Conservation (phyloP, 306 rosid genomes). For the Senna siamea region DNA sequence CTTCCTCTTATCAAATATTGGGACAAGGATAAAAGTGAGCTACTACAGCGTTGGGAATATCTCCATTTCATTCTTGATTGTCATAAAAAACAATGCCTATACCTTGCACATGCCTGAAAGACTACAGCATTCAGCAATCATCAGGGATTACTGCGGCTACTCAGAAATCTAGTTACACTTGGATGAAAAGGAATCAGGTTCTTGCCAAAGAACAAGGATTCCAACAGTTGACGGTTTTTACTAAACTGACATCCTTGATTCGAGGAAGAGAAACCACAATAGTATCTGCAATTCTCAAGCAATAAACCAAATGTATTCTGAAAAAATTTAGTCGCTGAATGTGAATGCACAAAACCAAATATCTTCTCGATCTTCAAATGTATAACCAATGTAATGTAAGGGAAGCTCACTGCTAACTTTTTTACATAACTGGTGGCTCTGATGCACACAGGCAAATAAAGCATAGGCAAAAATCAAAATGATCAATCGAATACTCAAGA, state of each 20-base stretch:
- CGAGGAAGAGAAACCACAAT: not conserved
- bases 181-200: not conserved
- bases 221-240: not conserved
- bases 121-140: no score
- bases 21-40: no score
- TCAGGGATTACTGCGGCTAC: no score
- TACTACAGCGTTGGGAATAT: no score
- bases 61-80: no score
- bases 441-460: slow-evolving; percentile 19
- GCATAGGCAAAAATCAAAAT: slow-evolving; percentile 2
- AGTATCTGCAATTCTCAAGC: not conserved
- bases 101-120: no score
- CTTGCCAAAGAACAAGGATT: not conserved
- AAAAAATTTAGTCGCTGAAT: slow-evolving; percentile 3
- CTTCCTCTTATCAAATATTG: no score
- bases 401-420: slow-evolving; percentile 22
- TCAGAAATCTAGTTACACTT: no score
- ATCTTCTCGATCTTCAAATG: slow-evolving; percentile 16
- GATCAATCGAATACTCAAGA: not conserved
- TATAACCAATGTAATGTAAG: not conserved
- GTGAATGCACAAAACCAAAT: slow-evolving; percentile 34
- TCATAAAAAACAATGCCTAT: no score
- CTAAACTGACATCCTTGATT: not conserved
- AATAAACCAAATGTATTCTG: not conserved
- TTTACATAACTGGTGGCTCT: slow-evolving; percentile 7